Base-by-base conservation (phyloP, 2,329 filamentous ascomycete genomes). In the Cladorrhinum sp. region DNA sequence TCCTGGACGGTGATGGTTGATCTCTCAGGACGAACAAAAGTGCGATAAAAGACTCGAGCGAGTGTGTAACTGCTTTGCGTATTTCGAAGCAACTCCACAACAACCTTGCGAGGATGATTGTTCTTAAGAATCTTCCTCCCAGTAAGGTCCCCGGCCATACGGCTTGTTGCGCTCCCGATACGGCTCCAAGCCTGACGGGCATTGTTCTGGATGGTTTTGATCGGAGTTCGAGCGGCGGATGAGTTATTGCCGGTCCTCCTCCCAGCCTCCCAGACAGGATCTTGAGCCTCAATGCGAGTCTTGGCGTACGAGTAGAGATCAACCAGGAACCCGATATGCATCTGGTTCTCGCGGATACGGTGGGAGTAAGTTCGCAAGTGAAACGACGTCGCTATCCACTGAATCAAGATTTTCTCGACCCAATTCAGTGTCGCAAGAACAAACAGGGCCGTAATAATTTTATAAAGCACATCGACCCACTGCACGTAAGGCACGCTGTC, bases 311-410 rank as follows among this genome's bases (percentile, higher is more conserved):
- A 87, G 65, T 81, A 85, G 0, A 85, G 75, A 49, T 77, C 73
- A 26, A 84, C 79, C 10, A 85, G 73, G 58, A 80, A 81, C 10
- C 75, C 86, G 61, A 96, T 92, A 70, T 69, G 92, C 72, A 96
- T 96, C 79, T 96, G 96, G 73, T 94, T 82, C 64, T 95, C 91
- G 6, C 62, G 62, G 68, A 97, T 97, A 16, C 94, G 83, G 68
- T 94, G 91, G 23, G 91, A 87, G 70, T 98, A 98, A 0, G 94
- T 97, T 50, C 94, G 85, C 61, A 91, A 80, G 73, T 98, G 94
- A 75, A 98, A 98, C 64, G 89, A 92, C 61, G 93, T 93, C 30
- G 94, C 93, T 67, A 98, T 96, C 76, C 96, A 88, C 71, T 97
- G 93, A 59, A 97, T 96, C 67, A 96, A 84, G 62, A 97, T 90